Evolutionary conservation across 2,329 filamentous ascomycete species (phyloP), one percentile per base, ranked within the genome.

Genomic region (Scedosporium minutisporum): DNA sequence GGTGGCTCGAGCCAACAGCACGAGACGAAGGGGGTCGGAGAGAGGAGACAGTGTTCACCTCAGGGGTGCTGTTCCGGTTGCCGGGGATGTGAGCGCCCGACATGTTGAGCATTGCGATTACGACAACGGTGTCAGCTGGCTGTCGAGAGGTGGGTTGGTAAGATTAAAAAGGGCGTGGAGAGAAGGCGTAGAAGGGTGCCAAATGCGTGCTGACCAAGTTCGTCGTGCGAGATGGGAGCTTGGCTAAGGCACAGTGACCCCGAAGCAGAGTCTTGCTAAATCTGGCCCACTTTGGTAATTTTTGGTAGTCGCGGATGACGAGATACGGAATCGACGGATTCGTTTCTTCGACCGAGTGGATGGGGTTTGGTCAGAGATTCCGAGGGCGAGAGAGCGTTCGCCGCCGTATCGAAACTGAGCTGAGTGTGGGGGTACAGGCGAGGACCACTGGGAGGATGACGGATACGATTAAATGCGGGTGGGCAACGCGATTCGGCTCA

Each of bases 41-140:
- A 67, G 91, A 87, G 61, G 88, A 88, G n/a, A 51, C 46, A 65
- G 90, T 91, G 69, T 87, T 89, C 62, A 89, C 91, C 80, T 97
- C 95, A 62, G 95, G 95, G 57, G 93, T 97, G 82, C 93, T 97
- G 78, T 97, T 97, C 71, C 95, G 89, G 78, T 97, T 97, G 68
- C 86, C 86, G 74, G 87, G 84, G 67, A 85, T 79, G 73, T 86
- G 84, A 71, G 82, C 87, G 69, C 87, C 86, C 75, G 89, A 85
- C 83, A 87, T 86, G 66, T 81, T 83, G 77, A 81, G 75, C 80
- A 83, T 82, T 69, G 63, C 65, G 58, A 63, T 57, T 27, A 44
- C 21, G 58, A 48, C 29, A 38, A n/a, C 18, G 38, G 23, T 10
- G 58, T 60, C 58, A 21, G n/a, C 57, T 27, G 42, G 42, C 25